phyloP scores from a whole-genome alignment of 2,329 filamentous ascomycete species.

The Lecanicillium sp. region DNA sequence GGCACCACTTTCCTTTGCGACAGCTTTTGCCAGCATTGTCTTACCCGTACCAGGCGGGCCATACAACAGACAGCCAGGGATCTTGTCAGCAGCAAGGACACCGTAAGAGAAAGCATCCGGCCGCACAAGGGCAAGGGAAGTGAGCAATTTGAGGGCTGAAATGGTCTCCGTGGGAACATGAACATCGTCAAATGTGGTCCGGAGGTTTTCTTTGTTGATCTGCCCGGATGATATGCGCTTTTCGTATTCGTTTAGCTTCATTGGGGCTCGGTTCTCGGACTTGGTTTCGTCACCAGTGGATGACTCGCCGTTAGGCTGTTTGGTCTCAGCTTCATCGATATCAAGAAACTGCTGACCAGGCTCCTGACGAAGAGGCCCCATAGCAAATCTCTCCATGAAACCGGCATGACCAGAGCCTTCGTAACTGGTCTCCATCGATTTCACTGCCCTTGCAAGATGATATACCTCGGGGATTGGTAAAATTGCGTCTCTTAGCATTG shows the following conservation, averaged over 20 bases:
- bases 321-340: slow-evolving; percentile 18
- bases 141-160: slow-evolving; percentile 80
- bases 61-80: slow-evolving; percentile 81
- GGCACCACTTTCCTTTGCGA: slow-evolving; percentile 59
- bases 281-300: slow-evolving; percentile 22
- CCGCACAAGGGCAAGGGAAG: slow-evolving; percentile 74
- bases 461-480: slow-evolving; percentile 31
- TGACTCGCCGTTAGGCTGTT: slow-evolving; percentile 15
- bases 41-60: slow-evolving; percentile 78
- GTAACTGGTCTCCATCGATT: slow-evolving; percentile 14
- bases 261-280: slow-evolving; percentile 14
- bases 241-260: slow-evolving; percentile 65
- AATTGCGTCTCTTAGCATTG: slow-evolving; percentile 25
- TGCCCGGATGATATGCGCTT: slow-evolving; percentile 75
- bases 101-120: slow-evolving; percentile 96
- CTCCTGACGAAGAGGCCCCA: slow-evolving; percentile 23
- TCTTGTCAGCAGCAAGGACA: slow-evolving; percentile 82
- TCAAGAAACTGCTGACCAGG: slow-evolving; percentile 22
- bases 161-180: slow-evolving; percentile 76
- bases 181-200: slow-evolving; percentile 80
- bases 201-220: slow-evolving; percentile 71
- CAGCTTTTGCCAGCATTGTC: slow-evolving; percentile 60
- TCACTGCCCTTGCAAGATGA: slow-evolving; percentile 26
- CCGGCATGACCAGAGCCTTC: slow-evolving; percentile 15
- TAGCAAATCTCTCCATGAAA: slow-evolving; percentile 21